phyloP scores from a whole-genome alignment of 768 basidiomycete genomes.

The Pleurotus djamor region DNA sequence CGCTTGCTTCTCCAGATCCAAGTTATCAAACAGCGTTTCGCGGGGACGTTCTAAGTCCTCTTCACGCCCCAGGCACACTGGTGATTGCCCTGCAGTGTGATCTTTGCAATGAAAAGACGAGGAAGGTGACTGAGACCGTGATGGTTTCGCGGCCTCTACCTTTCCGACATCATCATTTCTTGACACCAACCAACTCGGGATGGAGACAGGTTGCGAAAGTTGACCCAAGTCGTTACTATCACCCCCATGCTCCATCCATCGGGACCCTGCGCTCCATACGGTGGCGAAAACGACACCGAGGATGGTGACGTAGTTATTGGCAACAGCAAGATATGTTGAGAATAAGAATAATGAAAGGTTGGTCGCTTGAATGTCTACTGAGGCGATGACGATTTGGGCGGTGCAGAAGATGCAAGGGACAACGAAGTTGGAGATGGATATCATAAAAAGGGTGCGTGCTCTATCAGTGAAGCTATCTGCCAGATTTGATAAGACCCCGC shows the following conservation, averaged over 20 bases:
- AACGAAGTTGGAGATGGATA: slow-evolving; percentile 34
- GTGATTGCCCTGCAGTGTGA: neutral
- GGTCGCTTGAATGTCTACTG: slow-evolving; percentile 11
- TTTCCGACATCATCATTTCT: neutral
- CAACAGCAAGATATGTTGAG: slow-evolving; percentile 17
- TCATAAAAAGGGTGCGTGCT: slow-evolving; percentile 28
- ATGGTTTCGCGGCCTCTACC: neutral
- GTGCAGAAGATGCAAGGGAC: slow-evolving; percentile 33
- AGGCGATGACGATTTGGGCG: slow-evolving; percentile 25
- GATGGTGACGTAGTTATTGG: slow-evolving; percentile 27
- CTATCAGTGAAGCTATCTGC: slow-evolving; percentile 18
- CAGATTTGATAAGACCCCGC: neutral
- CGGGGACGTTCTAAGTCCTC: neutral
- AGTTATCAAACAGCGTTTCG: neutral
- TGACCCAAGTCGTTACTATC: neutral
- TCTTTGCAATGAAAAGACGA: neutral
- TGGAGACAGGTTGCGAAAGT: neutral
- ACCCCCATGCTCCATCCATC: neutral
- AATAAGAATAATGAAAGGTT: slow-evolving; percentile 16
- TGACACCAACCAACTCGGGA: neutral
- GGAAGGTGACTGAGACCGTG: neutral
- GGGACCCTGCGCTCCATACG: slow-evolving; percentile 22
- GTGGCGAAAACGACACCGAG: slow-evolving; percentile 34
- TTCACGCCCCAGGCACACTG: neutral
- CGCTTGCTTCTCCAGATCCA: neutral